Base-by-base conservation (phyloP, 768 basidiomycete genomes). In the Leucogyrophana mollusca region DNA sequence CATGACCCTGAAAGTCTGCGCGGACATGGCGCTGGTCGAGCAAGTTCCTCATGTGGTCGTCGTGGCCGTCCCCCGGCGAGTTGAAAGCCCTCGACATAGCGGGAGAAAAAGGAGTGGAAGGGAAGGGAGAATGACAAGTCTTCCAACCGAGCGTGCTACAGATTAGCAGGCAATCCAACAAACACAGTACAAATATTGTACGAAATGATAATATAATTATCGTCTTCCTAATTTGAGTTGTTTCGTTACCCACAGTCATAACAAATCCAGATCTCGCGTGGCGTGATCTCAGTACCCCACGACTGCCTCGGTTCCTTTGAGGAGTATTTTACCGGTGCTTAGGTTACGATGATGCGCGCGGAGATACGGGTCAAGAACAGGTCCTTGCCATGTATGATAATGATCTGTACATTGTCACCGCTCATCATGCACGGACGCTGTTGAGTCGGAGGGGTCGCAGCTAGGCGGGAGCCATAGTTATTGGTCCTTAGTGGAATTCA, bases 11-110 rank as follows among this genome's bases (percentile, higher is more conserved):
- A 48, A 70, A 47, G 62, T 73, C 72, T n/a, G 77, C 71, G 51
- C 76, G 76, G 49, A 73, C 66, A 16, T 72, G 62, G 49, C 77
- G 77, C 57, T 78, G 75, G 66, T 80, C 80, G 52, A 80, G 71
- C 43, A 83, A 73, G 40, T 56, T 59, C 48, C 73, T 67, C 51
- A 80, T 58, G 56, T 77, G 73, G 65, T 73, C 70, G 54, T 80
- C 71, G 53, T 73, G 63, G 44, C 65, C 53, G 57, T 77, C 64
- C 52, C 54, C 54, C 24, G 64, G 58, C 35, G 72, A 59, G 56
- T 63, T 58, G 52, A 61, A 52, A 56, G 72, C 68, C 65, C 70
- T 61, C 59, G 71, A 60, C 77, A 79, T 77, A 30, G 55, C 50
- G 53, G 49, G 36, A 51, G 34, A 46, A 48, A 50, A 49, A 50